Conservation (phyloP, 179 eudicot species). For the Spinacia oleracea region DNA sequence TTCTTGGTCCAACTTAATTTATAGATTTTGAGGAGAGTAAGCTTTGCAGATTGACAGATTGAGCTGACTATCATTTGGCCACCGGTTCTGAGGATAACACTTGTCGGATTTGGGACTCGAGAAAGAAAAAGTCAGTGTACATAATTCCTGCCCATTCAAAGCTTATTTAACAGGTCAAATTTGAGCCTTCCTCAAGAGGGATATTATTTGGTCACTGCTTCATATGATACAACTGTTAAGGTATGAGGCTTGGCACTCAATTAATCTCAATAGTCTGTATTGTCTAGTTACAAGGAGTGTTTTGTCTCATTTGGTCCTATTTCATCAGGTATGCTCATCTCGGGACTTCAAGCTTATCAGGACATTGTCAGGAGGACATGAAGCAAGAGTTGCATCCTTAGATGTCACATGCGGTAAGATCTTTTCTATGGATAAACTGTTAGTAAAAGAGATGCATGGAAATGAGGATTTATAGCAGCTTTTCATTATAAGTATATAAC, state of each 20-base stretch:
- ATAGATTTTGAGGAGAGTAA: neutral
- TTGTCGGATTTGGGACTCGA: too few species aligned
- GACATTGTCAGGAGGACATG: too few species aligned
- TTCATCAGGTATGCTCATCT: too few species aligned
- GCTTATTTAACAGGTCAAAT: constrained; percentile 83
- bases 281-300: too few species aligned
- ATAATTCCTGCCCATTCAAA: constrained; percentile 90
- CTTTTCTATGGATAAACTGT: neutral
- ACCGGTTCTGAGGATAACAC: too few species aligned
- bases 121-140: too few species aligned
- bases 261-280: too few species aligned
- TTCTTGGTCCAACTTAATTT: neutral
- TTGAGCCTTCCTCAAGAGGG: constrained; percentile 99
- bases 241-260: too few species aligned
- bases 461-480: neutral
- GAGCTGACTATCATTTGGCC: constrained; percentile 34
- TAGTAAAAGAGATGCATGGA: neutral
- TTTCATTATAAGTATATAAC: neutral
- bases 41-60: constrained; percentile 1
- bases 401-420: constrained; percentile 67
- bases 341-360: too few species aligned
- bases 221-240: too few species aligned
- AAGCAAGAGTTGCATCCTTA: too few species aligned
- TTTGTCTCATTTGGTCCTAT: too few species aligned
- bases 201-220: constrained; percentile 81